phyloP scores from a whole-genome alignment of 2,329 filamentous ascomycete species.

The Keithomyces neogunnii region DNA sequence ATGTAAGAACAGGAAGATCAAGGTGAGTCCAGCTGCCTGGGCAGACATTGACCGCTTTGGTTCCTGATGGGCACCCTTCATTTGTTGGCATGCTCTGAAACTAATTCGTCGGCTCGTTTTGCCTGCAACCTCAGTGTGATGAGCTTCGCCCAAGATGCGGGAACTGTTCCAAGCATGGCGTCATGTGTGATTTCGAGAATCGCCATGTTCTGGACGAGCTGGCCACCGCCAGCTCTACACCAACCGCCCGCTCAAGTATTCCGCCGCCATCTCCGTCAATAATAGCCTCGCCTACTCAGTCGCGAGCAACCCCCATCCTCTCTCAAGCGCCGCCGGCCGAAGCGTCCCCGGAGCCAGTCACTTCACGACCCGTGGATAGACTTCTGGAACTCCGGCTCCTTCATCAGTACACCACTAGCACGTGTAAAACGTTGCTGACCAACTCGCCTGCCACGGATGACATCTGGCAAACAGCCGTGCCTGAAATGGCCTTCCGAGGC shows the following conservation, averaged over 20 bases:
- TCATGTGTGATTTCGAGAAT: conserved; percentile 56
- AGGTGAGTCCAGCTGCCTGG: conserved; percentile 34
- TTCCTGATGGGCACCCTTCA: too few relatives aligned
- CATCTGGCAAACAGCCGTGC: conserved; percentile 53
- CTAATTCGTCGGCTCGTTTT: not conserved
- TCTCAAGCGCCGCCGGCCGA: conserved; percentile 7
- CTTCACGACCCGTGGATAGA: conserved; percentile 31
- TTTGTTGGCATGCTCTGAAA: too few relatives aligned
- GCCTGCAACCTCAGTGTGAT: conserved; percentile 42
- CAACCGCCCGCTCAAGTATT: not conserved
- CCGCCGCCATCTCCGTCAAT: conserved; percentile 13
- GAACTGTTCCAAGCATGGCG: conserved; percentile 60
- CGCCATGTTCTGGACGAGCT: conserved; percentile 38
- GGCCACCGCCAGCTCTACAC: conserved; percentile 18
- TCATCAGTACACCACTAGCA: conserved; percentile 55
- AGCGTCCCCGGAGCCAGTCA: conserved; percentile 17
- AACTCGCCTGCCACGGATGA: conserved; percentile 41
- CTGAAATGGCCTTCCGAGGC: conserved; percentile 51
- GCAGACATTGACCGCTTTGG: too few relatives aligned
- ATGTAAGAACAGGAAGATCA: conserved; percentile 63
- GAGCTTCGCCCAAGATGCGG: conserved; percentile 57
- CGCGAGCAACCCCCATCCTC: conserved; percentile 18
- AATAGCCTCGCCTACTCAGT: conserved; percentile 21
- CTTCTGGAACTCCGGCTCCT: conserved; percentile 54
- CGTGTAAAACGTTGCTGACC: conserved; percentile 50